These are phyloP conservation scores for Graphilbum ipis-grandicollis DNA, from an alignment of 2,329 filamentous ascomycete genomes.

Conservation along the genomic window DNA sequence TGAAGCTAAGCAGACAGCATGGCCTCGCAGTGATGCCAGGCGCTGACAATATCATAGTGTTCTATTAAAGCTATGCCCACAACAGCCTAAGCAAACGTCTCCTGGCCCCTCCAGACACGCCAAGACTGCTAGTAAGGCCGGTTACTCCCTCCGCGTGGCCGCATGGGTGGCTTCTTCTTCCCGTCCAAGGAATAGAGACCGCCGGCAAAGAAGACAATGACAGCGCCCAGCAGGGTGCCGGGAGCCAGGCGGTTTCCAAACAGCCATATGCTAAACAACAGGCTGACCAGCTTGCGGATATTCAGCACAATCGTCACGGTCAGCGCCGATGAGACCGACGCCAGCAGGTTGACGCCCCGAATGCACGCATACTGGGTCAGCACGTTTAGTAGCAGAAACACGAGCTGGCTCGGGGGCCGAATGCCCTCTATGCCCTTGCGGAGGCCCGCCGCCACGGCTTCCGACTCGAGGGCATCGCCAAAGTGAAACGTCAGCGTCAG, in stretches of 20 bases:
- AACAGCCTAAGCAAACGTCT: too few species aligned
- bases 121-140: conserved; percentile 7
- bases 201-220: conserved; percentile 80
- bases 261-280: conserved; percentile 80
- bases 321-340: conserved; percentile 71
- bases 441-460: conserved; percentile 18
- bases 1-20: too few species aligned
- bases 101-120: not conserved
- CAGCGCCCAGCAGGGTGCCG: conserved; percentile 65
- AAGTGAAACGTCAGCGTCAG: conserved; percentile 33
- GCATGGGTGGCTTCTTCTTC: conserved; percentile 17
- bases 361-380: conserved; percentile 91
- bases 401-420: conserved; percentile 49
- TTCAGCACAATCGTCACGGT: conserved; percentile 96
- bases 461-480: conserved; percentile 14
- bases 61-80: too few species aligned
- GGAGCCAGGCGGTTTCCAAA: conserved; percentile 72
- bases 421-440: conserved; percentile 20
- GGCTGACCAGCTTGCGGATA: conserved; percentile 80
- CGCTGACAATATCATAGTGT: too few species aligned
- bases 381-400: conserved; percentile 59
- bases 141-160: conserved; percentile 12
- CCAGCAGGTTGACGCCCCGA: conserved; percentile 85
- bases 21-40: too few species aligned
- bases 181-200: conserved; percentile 73